Base-by-base conservation (phyloP, 2,329 filamentous ascomycete genomes). In the Bipolaris victoriae region DNA sequence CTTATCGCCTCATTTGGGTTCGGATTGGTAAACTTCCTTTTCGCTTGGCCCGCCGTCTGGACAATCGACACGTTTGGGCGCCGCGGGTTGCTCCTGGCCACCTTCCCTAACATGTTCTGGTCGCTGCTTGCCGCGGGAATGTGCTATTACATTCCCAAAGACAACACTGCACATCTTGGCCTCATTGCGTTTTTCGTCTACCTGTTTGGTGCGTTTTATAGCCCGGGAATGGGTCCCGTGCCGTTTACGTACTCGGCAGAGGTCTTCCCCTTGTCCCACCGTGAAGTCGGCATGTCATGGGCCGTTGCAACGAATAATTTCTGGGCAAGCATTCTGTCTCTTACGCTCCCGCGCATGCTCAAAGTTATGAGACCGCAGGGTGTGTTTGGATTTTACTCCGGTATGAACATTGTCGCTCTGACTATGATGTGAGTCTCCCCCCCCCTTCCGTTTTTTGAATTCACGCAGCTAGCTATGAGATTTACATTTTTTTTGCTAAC, bases 231-330 rank as follows among this genome's bases (percentile, higher is more conserved):
- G 68, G 79, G 79, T 1, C 79, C 85, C 4, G 88, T 90, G 9
- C 63, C 65, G 0, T 69, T 69, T 44, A 64, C 65, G 2, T 69
- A 69, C 53, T 69, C 66, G 3, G 7, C 88, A 40, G 88, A 90
- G 71, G 86, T 90, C 1, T 90, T 88, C 70, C 88, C 88, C 0
- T 81, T 90, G 0, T 88, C 86, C 1, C 88, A 90, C 70, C 83
- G 88, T 66, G 88, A 90, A 69, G 82, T 90, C 22, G 88, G 88
- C 55, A 90, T 91, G 88, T 83, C 83, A 0, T 90, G 84, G 75
- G 84, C 87, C 7, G 88, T 90, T 7, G 86, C 88, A 1, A 89
- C 86, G 0, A 88, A 86, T 60, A 78, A 88, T 60, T 84, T 83
- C 75, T 84, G 82, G 76, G 82, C 78, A 7, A 80, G 83, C 0